Evolutionary conservation across 2,329 filamentous ascomycete genomes (phyloP).

Genomic region (Cadophora sp.): DNA sequence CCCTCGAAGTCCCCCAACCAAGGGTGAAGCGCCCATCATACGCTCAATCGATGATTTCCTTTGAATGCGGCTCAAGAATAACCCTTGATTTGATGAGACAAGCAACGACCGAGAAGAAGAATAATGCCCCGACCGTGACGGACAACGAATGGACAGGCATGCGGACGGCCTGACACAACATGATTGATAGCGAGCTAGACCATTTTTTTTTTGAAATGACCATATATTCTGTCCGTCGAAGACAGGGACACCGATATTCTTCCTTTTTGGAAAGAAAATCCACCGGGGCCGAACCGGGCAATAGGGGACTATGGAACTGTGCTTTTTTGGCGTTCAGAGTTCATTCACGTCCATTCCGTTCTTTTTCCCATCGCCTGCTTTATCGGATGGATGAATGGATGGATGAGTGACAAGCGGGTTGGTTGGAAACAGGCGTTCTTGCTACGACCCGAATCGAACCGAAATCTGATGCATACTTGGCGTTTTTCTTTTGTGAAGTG

Average conservation of each 20-base stretch:
- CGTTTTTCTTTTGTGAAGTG: not conserved
- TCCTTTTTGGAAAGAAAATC: not conserved
- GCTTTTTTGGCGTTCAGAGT: conserved; percentile 7
- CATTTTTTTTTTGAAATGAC: conserved; percentile 17
- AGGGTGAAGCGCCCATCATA: conserved; percentile 76
- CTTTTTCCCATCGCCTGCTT: not conserved
- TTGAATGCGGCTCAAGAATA: conserved; percentile 57
- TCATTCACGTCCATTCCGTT: not conserved
- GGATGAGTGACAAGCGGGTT: not conserved
- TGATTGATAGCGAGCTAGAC: conserved; percentile 1
- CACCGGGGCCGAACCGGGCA: not conserved
- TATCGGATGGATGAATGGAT: not conserved
- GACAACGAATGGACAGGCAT: too few relatives aligned
- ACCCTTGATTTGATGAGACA: conserved; percentile 7
- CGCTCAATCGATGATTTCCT: conserved; percentile 80
- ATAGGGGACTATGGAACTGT: not conserved
- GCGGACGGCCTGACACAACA: not conserved
- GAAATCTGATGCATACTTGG: conserved; percentile 14
- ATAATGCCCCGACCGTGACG: not conserved
- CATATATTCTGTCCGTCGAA: conserved; percentile 6
- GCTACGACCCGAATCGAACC: not conserved
- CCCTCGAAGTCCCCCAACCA: conserved; percentile 77
- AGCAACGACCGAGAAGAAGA: conserved; percentile 6
- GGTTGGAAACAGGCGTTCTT: conserved; percentile 11
- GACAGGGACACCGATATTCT: not conserved